A percentile compares a stretch with the other conserved stretches of the same genome.
phyloP scores from a whole-genome alignment of 1,139 yeast species.

The Meyerozyma athensensis region DNA sequence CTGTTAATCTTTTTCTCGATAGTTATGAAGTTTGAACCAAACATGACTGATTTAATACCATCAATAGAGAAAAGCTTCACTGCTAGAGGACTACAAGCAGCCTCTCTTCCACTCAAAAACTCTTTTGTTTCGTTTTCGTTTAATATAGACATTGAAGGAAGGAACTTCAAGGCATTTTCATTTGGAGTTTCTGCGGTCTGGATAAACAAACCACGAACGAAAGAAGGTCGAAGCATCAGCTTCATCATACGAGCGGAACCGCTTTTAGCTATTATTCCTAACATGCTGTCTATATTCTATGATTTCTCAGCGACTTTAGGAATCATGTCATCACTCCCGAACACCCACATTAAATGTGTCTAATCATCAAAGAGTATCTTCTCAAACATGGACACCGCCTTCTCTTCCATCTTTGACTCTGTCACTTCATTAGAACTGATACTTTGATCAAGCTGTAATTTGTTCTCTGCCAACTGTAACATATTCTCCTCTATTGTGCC shows the following conservation, averaged over 20 bases:
- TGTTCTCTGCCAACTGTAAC: conserved; percentile 79
- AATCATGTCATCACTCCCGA: background rate
- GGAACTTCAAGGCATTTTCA: conserved; percentile 43
- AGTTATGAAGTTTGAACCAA: conserved; percentile 69
- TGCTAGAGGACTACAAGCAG: conserved; percentile 52
- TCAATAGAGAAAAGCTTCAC: conserved; percentile 48
- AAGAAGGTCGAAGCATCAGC: background rate
- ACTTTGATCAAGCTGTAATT: conserved; percentile 77
- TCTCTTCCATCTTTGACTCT: conserved; percentile 46
- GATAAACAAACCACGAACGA: conserved; percentile 1
- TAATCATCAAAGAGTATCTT: conserved; percentile 32
- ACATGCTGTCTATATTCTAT: conserved; percentile 1
- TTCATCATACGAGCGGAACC: too few species aligned
- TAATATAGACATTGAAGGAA: conserved; percentile 41
- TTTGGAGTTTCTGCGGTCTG: conserved; percentile 32
- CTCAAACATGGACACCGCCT: conserved; percentile 50
- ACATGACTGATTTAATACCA: conserved; percentile 49
- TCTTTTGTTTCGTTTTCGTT: conserved; percentile 48
- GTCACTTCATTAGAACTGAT: conserved; percentile 48
- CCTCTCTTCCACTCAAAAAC: conserved; percentile 52
- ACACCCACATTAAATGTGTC: background rate
- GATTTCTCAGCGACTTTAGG: conserved; percentile 1
- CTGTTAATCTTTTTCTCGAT: conserved; percentile 59
- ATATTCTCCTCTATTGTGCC: conserved; percentile 88
- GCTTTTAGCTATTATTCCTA: background rate